Evolutionary conservation across 768 basidiomycete species (phyloP).

Genomic region (Pholiota conissans): DNA sequence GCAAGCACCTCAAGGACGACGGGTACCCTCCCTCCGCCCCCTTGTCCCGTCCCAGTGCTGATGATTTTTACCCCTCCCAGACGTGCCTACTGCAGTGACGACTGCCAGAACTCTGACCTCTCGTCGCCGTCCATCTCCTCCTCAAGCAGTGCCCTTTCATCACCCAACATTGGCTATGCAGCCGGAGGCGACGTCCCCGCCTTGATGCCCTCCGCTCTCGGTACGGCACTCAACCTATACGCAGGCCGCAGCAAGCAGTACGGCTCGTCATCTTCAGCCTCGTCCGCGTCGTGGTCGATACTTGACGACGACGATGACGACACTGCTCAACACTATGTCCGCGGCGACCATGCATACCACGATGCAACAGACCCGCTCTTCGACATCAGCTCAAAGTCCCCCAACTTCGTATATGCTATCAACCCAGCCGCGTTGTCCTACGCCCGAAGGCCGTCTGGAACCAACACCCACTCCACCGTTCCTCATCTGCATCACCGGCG

Average conservation of each 20-base stretch:
- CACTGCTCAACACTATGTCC: constrained; percentile 30
- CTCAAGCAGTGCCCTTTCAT: constrained; percentile 67
- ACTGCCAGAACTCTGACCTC: constrained; percentile 61
- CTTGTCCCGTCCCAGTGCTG: constrained; percentile 8
- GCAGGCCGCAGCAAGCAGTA: constrained; percentile 48
- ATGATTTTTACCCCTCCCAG: constrained; percentile 32
- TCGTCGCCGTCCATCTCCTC: constrained; percentile 69
- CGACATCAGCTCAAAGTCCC: constrained; percentile 45
- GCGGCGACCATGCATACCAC: constrained; percentile 31
- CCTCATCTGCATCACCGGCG: constrained; percentile 57
- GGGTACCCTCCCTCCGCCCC: constrained; percentile 44
- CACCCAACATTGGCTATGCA: constrained; percentile 57
- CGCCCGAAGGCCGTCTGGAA: constrained; percentile 68
- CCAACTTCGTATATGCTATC: constrained; percentile 33
- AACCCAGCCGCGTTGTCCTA: constrained; percentile 55
- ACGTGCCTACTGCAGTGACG: constrained; percentile 69
- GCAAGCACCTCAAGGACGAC: constrained; percentile 61
- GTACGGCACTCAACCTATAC: constrained; percentile 50
- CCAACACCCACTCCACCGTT: constrained; percentile 64
- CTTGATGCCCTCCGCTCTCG: constrained; percentile 66
- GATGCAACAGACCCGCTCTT: constrained; percentile 33
- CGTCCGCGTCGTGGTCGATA: constrained; percentile 61
- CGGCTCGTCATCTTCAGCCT: constrained; percentile 63
- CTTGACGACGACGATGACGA: constrained; percentile 67
- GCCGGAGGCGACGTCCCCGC: constrained; percentile 63